phyloP scores from a whole-genome alignment of 2,329 filamentous ascomycete genomes.

The Claviceps africana region DNA sequence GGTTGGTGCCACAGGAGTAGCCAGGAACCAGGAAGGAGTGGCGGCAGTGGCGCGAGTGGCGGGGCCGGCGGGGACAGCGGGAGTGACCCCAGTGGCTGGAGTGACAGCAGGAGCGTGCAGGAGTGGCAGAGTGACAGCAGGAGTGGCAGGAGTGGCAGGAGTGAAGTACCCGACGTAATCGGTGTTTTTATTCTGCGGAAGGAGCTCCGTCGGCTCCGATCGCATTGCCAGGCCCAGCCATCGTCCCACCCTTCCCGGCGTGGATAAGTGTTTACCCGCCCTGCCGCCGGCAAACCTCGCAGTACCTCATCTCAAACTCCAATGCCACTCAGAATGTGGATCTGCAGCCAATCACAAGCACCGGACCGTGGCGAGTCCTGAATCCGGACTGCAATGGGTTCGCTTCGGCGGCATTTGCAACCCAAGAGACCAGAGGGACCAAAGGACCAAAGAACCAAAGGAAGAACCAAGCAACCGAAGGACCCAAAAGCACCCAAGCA shows the following conservation, averaged over 20 bases:
- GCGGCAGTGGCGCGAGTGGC: neutral
- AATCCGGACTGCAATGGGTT: neutral
- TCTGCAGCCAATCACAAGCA: neutral
- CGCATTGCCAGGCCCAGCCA: neutral
- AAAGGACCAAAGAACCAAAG: no score
- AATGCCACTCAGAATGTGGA: neutral
- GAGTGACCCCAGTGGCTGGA: neutral
- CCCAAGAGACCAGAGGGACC: neutral
- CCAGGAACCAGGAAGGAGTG: neutral
- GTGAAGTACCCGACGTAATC: no score
- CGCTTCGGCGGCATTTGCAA: neutral
- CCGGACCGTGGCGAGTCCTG: no score
- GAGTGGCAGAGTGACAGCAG: neutral
- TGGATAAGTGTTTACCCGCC: slow-evolving; percentile 12
- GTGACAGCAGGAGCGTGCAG: no score
- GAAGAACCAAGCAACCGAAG: neutral
- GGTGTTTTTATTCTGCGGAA: neutral
- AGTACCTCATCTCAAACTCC: neutral
- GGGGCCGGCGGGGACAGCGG: no score
- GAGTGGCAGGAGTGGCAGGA: neutral
- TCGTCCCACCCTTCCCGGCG: neutral
- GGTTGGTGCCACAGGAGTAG: neutral
- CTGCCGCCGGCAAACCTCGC: neutral
- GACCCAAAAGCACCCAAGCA: no score
- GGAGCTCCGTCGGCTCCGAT: neutral